phyloP scores from a whole-genome alignment of 176 grass and related monocot species.

The Microstegium vimineum region DNA sequence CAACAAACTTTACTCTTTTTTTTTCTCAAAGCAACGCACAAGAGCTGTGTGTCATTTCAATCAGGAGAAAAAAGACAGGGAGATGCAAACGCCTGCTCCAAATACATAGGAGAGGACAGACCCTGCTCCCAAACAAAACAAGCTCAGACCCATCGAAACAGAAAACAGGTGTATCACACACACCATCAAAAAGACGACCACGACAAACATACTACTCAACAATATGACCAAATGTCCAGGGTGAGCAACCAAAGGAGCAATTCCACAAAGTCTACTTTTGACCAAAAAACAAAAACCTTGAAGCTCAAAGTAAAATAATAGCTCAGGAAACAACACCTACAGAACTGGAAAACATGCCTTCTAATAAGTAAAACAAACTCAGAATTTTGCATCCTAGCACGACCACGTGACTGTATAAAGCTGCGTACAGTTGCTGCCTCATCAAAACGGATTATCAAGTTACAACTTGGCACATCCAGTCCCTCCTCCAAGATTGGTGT shows the following conservation, averaged over 20 bases:
- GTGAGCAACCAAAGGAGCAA: neutral
- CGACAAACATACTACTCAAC: neutral
- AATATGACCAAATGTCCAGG: neutral
- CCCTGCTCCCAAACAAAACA: neutral
- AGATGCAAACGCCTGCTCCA: neutral
- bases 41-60: neutral
- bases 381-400: constrained; percentile 67
- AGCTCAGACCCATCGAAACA: neutral
- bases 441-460: constrained; percentile 84
- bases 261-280: neutral
- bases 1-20: no score
- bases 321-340: neutral
- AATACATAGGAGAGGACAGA: neutral
- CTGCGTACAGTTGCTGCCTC: constrained; percentile 50
- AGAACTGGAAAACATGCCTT: constrained; percentile 34
- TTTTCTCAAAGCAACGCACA: no score
- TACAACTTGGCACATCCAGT: constrained; percentile 78
- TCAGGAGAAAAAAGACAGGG: neutral
- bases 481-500: constrained; percentile 84
- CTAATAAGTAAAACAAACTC: constrained; percentile 63
- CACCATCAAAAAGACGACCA: neutral
- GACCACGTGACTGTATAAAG: constrained; percentile 90
- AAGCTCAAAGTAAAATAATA: neutral
- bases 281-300: neutral
- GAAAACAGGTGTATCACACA: neutral